These are phyloP conservation scores for Emergomyces orientalis DNA, from an alignment of 2,329 filamentous ascomycete genomes.

Conservation along the genomic window DNA sequence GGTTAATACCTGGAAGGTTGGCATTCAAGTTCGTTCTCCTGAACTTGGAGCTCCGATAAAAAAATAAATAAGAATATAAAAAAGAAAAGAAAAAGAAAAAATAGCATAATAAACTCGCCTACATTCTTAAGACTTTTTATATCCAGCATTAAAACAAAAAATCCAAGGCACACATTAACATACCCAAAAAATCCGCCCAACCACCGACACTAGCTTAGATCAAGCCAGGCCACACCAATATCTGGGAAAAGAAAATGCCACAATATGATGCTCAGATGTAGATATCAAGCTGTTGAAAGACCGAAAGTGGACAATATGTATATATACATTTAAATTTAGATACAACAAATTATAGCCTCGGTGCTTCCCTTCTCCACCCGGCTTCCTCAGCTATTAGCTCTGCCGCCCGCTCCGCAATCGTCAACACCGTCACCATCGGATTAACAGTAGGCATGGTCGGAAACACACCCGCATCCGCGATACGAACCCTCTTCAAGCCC, in stretches of 20 bases:
- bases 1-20: too few species aligned
- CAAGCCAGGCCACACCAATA: not conserved
- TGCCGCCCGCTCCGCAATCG: conserved; percentile 71
- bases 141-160: not conserved
- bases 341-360: conserved; percentile 40
- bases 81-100: too few species aligned
- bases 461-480: conserved; percentile 82
- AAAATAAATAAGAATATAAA: too few species aligned
- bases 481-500: conserved; percentile 63
- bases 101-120: too few species aligned
- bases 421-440: conserved; percentile 82
- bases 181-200: not conserved
- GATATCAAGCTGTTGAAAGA: not conserved
- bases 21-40: too few species aligned
- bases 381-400: conserved; percentile 72
- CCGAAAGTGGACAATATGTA: too few species aligned
- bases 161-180: not conserved
- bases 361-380: conserved; percentile 52
- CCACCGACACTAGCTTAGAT: not conserved
- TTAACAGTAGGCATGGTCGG: conserved; percentile 80
- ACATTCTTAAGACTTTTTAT: too few species aligned
- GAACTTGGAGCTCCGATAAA: too few species aligned
- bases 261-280: not conserved
- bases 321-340: not conserved
- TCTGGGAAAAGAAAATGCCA: not conserved